These are phyloP conservation scores for Globisporangium apiculatum DNA, from an alignment of 352 stramenopile genomes.

Conservation along the genomic window DNA sequence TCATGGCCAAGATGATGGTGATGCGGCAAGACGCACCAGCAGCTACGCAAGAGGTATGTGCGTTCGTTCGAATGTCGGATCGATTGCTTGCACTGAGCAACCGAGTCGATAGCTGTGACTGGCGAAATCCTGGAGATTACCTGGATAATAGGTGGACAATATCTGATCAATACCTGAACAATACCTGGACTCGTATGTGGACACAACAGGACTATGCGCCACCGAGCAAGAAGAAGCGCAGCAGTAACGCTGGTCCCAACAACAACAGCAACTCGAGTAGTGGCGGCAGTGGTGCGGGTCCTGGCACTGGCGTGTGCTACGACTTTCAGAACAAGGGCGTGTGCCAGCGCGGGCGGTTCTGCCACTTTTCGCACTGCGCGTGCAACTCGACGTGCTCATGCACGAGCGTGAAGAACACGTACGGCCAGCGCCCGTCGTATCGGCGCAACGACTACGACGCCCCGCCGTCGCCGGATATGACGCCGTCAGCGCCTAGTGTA, in stretches of 20 bases:
- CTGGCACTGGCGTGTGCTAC: constrained; percentile 79
- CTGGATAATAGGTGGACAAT: no score
- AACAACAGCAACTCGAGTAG: constrained; percentile 4
- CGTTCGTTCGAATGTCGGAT: background rate
- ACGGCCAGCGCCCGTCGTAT: constrained; percentile 79
- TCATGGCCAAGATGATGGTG: constrained; percentile 19
- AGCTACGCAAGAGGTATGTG: background rate
- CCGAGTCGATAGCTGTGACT: no score
- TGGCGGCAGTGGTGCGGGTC: constrained; percentile 20
- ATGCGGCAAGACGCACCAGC: constrained; percentile 21
- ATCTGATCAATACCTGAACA: no score
- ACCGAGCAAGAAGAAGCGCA: constrained; percentile 63
- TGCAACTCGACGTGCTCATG: constrained; percentile 84
- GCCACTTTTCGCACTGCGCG: constrained; percentile 84
- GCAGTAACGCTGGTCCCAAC: constrained; percentile 14
- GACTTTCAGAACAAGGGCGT: constrained; percentile 88
- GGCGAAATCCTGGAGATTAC: no score
- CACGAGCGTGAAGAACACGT: constrained; percentile 77
- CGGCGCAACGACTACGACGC: constrained; percentile 78
- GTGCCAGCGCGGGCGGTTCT: constrained; percentile 76
- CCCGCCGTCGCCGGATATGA: constrained; percentile 46
- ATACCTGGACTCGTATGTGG: background rate
- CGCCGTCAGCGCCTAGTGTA: background rate
- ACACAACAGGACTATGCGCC: constrained; percentile 39
- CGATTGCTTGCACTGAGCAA: no score